Evolutionary conservation across 345 rosid species (phyloP).

Genomic region (Camelina neglecta): DNA sequence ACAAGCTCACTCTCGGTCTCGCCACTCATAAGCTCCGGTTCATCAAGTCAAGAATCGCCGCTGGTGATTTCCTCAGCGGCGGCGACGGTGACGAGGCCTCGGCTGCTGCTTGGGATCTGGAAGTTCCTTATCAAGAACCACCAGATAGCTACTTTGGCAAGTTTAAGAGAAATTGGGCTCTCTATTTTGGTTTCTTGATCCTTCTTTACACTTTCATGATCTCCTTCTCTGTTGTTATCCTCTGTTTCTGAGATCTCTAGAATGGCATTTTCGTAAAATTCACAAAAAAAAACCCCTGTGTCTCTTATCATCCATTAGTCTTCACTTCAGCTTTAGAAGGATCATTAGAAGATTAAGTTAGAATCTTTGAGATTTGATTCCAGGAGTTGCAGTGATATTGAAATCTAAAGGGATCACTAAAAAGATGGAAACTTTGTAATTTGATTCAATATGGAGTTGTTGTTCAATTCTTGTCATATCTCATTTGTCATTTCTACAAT

Average conservation of each 20-base stretch:
- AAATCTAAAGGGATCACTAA: neutral
- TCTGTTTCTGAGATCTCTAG: slow-evolving; percentile 60
- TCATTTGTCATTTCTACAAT: neutral
- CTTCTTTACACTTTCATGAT: slow-evolving; percentile 81
- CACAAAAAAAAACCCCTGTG: neutral
- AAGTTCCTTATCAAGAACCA: slow-evolving; percentile 96
- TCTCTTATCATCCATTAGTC: slow-evolving; percentile 22
- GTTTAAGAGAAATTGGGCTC: slow-evolving; percentile 97
- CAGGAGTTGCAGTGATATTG: slow-evolving; percentile 4
- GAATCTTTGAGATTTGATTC: slow-evolving; percentile 22
- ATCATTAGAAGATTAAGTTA: slow-evolving; percentile 1
- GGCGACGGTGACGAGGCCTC: slow-evolving; percentile 45
- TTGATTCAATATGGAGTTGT: neutral
- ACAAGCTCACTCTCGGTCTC: slow-evolving; percentile 89
- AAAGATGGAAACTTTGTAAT: slow-evolving; percentile 14
- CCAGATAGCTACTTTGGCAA: slow-evolving; percentile 90
- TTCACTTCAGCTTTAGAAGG: slow-evolving; percentile 9
- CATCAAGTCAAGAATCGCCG: slow-evolving; percentile 60
- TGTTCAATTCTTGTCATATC: neutral
- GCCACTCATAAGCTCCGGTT: slow-evolving; percentile 93
- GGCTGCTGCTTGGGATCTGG: slow-evolving; percentile 64
- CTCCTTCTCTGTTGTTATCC: slow-evolving; percentile 77
- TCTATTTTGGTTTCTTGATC: slow-evolving; percentile 89
- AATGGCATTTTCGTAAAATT: slow-evolving; percentile 18
- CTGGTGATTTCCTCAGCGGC: slow-evolving; percentile 51